A percentile compares a stretch with the other conserved stretches of the same genome.
These are phyloP conservation scores for Tuber aestivum DNA, from an alignment of 495 filamentous ascomycete species.

Conservation along the genomic window DNA sequence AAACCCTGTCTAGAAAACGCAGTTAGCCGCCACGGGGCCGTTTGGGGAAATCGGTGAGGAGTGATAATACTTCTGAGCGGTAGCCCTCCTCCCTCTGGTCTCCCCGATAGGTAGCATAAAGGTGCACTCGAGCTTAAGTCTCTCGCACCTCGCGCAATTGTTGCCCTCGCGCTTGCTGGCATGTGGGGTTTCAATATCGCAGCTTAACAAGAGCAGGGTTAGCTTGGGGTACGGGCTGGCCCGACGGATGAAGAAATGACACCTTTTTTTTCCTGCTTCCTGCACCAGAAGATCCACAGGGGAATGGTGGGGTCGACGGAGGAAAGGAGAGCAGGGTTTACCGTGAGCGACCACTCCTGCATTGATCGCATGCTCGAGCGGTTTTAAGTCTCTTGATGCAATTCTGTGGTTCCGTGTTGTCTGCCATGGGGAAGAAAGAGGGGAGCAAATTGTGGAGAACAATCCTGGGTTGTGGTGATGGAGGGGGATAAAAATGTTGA, in stretches of 20 bases:
- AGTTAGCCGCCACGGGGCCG: background rate
- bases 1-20: constrained; percentile 20
- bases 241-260: background rate
- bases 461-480: background rate
- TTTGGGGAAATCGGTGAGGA: no score
- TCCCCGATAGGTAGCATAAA: constrained; percentile 31
- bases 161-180: constrained; percentile 15
- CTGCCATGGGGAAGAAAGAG: constrained; percentile 11
- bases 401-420: constrained; percentile 19
- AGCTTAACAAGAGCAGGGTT: constrained; percentile 14
- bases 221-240: background rate
- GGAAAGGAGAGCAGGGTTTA: constrained; percentile 3
- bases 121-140: constrained; percentile 25
- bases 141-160: constrained; percentile 27
- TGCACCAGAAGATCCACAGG: background rate
- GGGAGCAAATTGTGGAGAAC: background rate
- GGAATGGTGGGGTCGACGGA: background rate
- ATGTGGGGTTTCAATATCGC: constrained; percentile 23
- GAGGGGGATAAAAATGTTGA: background rate
- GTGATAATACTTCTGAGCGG: background rate
- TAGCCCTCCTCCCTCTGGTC: constrained; percentile 29
- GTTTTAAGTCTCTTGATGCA: constrained; percentile 32
- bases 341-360: constrained; percentile 29
- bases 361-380: constrained; percentile 31
- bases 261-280: no score